A percentile compares a stretch with the other conserved stretches of the same genome.
phyloP scores from a whole-genome alignment of 176 grass and related monocot species.

The Hsuehochloa calcarea region DNA sequence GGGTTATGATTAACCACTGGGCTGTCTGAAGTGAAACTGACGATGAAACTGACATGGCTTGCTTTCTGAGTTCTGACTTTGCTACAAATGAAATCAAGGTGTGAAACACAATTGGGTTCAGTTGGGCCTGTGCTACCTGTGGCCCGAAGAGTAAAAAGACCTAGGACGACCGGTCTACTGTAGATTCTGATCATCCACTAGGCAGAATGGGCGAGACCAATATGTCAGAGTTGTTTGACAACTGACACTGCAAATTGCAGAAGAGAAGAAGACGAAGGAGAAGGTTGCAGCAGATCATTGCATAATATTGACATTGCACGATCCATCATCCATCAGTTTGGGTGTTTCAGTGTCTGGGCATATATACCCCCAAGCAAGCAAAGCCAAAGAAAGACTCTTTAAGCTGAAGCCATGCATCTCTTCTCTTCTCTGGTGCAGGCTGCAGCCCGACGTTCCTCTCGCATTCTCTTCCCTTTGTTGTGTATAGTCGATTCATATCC shows the following conservation, averaged over 20 bases:
- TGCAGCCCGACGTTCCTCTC: not conserved
- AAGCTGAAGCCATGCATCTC: slow-evolving; percentile 48
- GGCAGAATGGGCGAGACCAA: not conserved
- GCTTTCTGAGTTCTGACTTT: not conserved
- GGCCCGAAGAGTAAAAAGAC: not conserved
- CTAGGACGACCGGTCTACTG: not conserved
- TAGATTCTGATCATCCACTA: not conserved
- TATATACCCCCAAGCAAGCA: slow-evolving; percentile 36
- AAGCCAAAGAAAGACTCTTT: slow-evolving; percentile 30
- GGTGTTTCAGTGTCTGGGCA: slow-evolving; percentile 5
- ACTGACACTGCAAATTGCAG: not conserved
- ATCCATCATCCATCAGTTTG: not conserved
- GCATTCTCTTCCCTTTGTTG: not conserved
- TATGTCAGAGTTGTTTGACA: not conserved
- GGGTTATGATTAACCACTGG: not conserved
- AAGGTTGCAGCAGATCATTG: not conserved
- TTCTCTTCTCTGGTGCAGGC: not conserved
- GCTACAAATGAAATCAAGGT: not conserved
- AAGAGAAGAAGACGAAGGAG: not conserved
- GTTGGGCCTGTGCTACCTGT: not conserved
- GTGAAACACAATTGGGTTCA: not conserved
- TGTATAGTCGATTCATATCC: no score
- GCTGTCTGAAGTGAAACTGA: not conserved
- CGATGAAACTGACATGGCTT: not conserved
- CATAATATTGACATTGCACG: slow-evolving; percentile 4